Evolutionary conservation across 345 rosid genomes (phyloP), one percentile per base, ranked within the genome.

Genomic region (Gossypium turneri): DNA sequence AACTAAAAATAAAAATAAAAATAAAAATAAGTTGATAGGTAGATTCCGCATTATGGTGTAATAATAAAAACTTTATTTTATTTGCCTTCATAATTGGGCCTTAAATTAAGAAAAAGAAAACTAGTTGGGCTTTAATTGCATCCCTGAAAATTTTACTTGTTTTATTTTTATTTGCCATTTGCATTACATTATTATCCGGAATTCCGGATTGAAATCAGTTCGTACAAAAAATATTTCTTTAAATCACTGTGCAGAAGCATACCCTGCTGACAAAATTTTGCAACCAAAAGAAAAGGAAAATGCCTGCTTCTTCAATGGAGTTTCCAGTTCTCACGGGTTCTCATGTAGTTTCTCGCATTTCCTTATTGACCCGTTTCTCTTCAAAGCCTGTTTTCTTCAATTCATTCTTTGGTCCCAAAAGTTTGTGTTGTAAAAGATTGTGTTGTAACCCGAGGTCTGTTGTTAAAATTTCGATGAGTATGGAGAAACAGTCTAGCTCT

Each of bases 311-410:
- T 45, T 58, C 55, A 22, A 51, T 83, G 79, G 81, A 80, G 52
- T 76, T 82, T 65, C 57, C 90, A n/a, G 60, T 81, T 65, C 79
- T 79, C 57, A 75, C 81, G 44, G 79, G 76, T 67, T 83, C 77
- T 58, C 52, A 44, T 17, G 34, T 81, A 73, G 13, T 68, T 52
- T 72, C 84, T 80, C 78, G 73, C 58, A 34, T 75, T 69, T 76
- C 17, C 67, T 77, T 70, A 76, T 69, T 62, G 6, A 58, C 59
- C 63, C 29, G 53, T 60, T 73, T 27, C 56, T 48, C 60, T 75
- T 57, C 77, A 47, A 45, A 63, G 15, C 63, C 64, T 72, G n/a
- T 58, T 76, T 11, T 2, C 29, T 53, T 67, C 59, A 69, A 57
- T 48, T 45, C 79, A 45, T 72, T 47, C 13, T 67, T 56, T 9